Evolutionary conservation across 176 grass and related monocot species (phyloP), one percentile per base, ranked within the genome.

Genomic region (Hordeum vulgare): DNA sequence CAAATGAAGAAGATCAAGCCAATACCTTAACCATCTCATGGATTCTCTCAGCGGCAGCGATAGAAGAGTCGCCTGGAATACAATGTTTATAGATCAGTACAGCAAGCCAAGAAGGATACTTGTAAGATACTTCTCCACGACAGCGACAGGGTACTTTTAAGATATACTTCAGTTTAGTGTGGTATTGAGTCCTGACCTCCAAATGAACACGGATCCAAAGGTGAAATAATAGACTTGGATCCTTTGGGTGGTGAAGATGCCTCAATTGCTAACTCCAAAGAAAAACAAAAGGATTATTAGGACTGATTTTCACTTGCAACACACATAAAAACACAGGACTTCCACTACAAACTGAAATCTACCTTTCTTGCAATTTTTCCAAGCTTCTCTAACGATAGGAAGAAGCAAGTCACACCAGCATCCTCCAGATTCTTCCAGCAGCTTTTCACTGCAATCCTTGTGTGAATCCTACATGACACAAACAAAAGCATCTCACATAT

Each of bases 351-450:
- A 85, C 65, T 28, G 15, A 86, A 36, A 75, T 86, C 17, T 89
- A 94, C 97, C 97, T 94, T 91, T 94, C 89, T 94, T 99, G 89
- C 93, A 99, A 56, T 86, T 92, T 61, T 62, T 94, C 97, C 93
- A 99, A 67, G 85, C 83, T 80, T 96, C 91, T 80, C 92, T 90
- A 83, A 99, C n/a, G 66, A 92, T 85, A 76, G 93, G 82, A 73
- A 92, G 79, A 57, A 99, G 86, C 77, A 96, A 84, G 86, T 94
- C 97, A 2, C 91, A 87, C 97, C 97, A 99, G 59, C 87, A 83
- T 89, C 91, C 97, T 90, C 80, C 92, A 74, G 78, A 88, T 91
- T 92, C 97, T 44, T 78, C 86, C 23, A 85, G 89, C 67, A 99
- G 83, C 57, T 79, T 96, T 83, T 61, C 62, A 80, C 85, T 92